Percentiles rank a stretch among this genome's conserved stretches.
phyloP scores from a whole-genome alignment of 805 yeast species.

The Sungouiozyma intestinalis region DNA sequence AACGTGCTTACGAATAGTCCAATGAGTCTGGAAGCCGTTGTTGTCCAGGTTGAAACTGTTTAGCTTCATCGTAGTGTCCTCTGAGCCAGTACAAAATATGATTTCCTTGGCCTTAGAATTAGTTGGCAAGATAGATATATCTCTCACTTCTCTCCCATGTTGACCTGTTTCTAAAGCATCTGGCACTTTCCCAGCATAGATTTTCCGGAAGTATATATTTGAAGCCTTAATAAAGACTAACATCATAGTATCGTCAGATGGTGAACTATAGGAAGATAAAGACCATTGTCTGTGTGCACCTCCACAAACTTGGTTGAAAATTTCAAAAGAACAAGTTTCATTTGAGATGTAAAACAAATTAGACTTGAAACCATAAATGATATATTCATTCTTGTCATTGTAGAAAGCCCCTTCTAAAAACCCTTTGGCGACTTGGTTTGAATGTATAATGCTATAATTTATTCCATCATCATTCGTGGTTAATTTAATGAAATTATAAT shows the following conservation, averaged over 20 bases:
- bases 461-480: conserved; percentile 11
- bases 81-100: conserved; percentile 69
- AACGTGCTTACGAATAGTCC: conserved; percentile 71
- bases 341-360: conserved; percentile 72
- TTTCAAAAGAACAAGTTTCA: conserved; percentile 63
- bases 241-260: conserved; percentile 26
- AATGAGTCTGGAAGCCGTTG: conserved; percentile 38
- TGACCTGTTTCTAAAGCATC: conserved; percentile 47
- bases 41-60: conserved; percentile 27
- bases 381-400: conserved; percentile 35
- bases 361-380: conserved; percentile 76
- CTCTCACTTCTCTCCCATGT: conserved; percentile 89
- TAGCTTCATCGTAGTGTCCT: conserved; percentile 73
- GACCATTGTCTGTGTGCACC: conserved; percentile 88
- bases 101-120: conserved; percentile 23
- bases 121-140: conserved; percentile 37
- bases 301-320: conserved; percentile 68
- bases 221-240: conserved; percentile 55
- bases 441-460: conserved; percentile 30
- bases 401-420: conserved; percentile 66
- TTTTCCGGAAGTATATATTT: conserved; percentile 32
- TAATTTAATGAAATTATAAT: conserved; percentile 36
- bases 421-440: conserved; percentile 62
- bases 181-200: conserved; percentile 19
- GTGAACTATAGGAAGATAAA: conserved; percentile 25